A percentile compares a stretch with the other conserved stretches of the same genome.
These are phyloP conservation scores for Eucalyptus albens DNA, from an alignment of 345 rosid species.

Conservation along the genomic window DNA sequence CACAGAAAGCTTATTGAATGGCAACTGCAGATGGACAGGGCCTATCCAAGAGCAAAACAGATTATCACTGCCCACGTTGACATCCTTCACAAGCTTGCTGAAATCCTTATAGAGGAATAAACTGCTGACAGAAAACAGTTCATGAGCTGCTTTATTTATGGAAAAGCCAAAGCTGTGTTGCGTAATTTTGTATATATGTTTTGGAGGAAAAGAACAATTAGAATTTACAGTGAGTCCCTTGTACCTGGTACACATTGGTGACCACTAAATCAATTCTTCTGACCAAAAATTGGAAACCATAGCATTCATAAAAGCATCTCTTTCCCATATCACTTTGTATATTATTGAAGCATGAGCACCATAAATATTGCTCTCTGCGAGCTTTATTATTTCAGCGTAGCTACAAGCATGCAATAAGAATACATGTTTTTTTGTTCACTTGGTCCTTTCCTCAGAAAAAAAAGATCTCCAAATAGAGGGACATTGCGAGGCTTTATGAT, in stretches of 20 bases:
- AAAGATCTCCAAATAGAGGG: neutral
- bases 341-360: neutral
- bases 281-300: neutral
- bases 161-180: slow-evolving; percentile 68
- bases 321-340: neutral
- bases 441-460: neutral
- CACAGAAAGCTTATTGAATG: slow-evolving; percentile 98
- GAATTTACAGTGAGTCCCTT: neutral
- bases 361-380: neutral
- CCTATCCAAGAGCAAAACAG: slow-evolving; percentile 54
- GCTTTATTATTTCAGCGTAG: neutral
- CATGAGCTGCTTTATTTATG: slow-evolving; percentile 88
- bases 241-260: neutral
- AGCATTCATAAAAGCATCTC: neutral
- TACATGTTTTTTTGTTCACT: neutral
- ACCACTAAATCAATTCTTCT: neutral
- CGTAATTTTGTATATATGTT: slow-evolving; percentile 3
- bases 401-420: neutral
- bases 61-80: slow-evolving; percentile 54
- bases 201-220: neutral
- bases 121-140: slow-evolving; percentile 92
- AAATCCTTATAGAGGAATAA: slow-evolving; percentile 74
- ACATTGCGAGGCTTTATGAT: neutral
- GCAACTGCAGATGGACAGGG: slow-evolving; percentile 83
- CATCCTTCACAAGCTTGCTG: slow-evolving; percentile 80